phyloP scores from a whole-genome alignment of 805 yeast genomes.

The Saccharomycopsis javanensis region DNA sequence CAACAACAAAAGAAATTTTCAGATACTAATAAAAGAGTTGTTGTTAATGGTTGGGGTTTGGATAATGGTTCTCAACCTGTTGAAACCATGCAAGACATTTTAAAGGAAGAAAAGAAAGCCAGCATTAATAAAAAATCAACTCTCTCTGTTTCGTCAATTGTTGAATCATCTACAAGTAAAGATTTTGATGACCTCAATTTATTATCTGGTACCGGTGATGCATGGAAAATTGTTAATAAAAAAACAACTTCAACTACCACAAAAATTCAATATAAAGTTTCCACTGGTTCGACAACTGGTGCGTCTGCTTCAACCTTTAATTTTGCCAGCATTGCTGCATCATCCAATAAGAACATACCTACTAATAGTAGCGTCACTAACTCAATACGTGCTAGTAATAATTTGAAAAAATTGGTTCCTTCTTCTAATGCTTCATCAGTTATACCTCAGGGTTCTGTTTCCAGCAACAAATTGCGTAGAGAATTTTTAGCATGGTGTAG shows the following conservation, averaged over 20 bases:
- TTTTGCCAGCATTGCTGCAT: slow-evolving; percentile 2
- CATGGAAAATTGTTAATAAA: slow-evolving; percentile 17
- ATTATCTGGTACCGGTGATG: slow-evolving; percentile 22
- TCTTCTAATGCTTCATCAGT: slow-evolving; percentile 28
- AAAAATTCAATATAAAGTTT: not conserved
- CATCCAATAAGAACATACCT: not conserved
- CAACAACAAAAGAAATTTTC: slow-evolving; percentile 20
- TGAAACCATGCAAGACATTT: slow-evolving; percentile 52
- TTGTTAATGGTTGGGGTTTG: slow-evolving; percentile 32
- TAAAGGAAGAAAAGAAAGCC: slow-evolving; percentile 39
- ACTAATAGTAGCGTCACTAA: not conserved
- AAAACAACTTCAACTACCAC: not conserved
- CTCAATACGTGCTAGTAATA: slow-evolving; percentile 13
- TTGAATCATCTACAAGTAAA: slow-evolving; percentile 16
- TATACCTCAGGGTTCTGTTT: slow-evolving; percentile 26
- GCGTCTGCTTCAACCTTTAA: slow-evolving; percentile 26
- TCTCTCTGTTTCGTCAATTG: slow-evolving; percentile 19
- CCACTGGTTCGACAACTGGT: slow-evolving; percentile 11
- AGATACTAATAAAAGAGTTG: slow-evolving; percentile 25
- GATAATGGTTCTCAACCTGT: slow-evolving; percentile 25
- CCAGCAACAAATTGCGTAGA: slow-evolving; percentile 38
- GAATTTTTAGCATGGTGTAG: slow-evolving; percentile 70
- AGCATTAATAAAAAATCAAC: slow-evolving; percentile 22
- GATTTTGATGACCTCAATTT: slow-evolving; percentile 26
- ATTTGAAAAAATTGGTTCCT: slow-evolving; percentile 20